Evolutionary conservation across 2,329 filamentous ascomycete species (phyloP).

Genomic region (Knufia petricola): DNA sequence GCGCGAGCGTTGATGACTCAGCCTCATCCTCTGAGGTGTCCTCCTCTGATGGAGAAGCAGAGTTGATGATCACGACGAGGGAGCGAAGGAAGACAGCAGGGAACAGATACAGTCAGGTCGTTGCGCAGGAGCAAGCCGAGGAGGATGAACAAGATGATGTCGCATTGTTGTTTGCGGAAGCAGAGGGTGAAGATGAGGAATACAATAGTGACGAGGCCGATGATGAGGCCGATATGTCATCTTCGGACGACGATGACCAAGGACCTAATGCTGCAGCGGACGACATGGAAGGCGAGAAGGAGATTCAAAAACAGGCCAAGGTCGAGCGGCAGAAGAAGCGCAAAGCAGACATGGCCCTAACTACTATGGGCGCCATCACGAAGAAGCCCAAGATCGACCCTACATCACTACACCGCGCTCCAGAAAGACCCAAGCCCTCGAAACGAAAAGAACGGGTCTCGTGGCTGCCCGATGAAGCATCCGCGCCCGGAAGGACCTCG

Average conservation of each 20-base stretch:
- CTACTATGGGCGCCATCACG: conserved; percentile 44
- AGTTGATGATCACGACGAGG: conserved; percentile 66
- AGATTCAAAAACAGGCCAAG: conserved; percentile 67
- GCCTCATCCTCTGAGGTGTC: conserved; percentile 25
- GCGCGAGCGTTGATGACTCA: conserved; percentile 22
- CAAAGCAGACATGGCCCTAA: conserved; percentile 66
- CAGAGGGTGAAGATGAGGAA: conserved; percentile 40
- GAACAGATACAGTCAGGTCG: conserved; percentile 68
- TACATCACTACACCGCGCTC: conserved; percentile 25
- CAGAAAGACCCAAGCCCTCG: conserved; percentile 40
- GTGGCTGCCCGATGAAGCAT: conserved; percentile 56
- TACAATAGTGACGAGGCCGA: conserved; percentile 46
- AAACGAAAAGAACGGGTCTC: conserved; percentile 64
- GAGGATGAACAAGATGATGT: conserved; percentile 40
- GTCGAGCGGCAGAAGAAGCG: conserved; percentile 67
- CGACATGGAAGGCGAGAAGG: conserved; percentile 77
- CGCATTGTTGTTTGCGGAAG: conserved; percentile 67
- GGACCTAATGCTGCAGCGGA: conserved; percentile 48
- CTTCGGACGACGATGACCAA: conserved; percentile 70
- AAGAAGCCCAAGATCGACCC: conserved; percentile 67
- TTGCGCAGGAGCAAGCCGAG: conserved; percentile 62
- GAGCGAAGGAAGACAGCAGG: conserved; percentile 72
- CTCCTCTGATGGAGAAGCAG: conserved; percentile 33
- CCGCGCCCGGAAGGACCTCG: conserved; percentile 53
- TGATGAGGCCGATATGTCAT: conserved; percentile 79